These are phyloP conservation scores for Spizellomyces sp. DNA, from an alignment of 192 early-diverging fungal species.

Conservation along the genomic window DNA sequence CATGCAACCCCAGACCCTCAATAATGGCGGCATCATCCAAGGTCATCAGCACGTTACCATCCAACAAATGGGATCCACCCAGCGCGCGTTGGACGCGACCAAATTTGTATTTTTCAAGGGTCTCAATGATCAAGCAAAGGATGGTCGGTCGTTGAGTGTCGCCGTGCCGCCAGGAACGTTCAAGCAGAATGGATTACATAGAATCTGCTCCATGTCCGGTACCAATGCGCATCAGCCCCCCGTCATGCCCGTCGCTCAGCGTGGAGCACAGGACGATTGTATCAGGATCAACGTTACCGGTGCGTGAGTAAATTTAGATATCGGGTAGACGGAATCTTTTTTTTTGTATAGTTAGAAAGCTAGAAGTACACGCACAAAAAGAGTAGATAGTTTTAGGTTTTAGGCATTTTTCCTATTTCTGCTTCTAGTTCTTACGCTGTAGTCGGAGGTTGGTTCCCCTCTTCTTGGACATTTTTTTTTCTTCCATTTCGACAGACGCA, in stretches of 20 bases:
- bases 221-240: constrained; percentile 42
- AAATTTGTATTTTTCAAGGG: constrained; percentile 51
- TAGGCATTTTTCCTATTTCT: no score
- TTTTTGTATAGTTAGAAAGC: no score
- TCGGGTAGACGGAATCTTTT: no score
- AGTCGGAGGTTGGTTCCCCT: no score
- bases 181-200: constrained; percentile 17
- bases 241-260: constrained; percentile 44
- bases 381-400: no score
- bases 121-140: constrained; percentile 34
- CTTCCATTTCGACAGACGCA: no score
- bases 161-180: constrained; percentile 39
- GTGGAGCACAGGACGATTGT: constrained; percentile 52
- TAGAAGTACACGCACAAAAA: no score
- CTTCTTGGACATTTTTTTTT: no score
- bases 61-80: constrained; percentile 27
- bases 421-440: no score
- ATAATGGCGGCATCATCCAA: constrained; percentile 33
- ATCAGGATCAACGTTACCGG: constrained; percentile 29
- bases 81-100: constrained; percentile 24
- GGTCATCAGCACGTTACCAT: constrained; percentile 53
- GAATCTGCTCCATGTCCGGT: constrained; percentile 27
- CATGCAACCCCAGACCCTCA: constrained; percentile 43
- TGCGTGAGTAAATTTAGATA: neutral
- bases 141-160: constrained; percentile 32